Conservation (phyloP, 192 early-diverging fungal species). For the Spizellomyces sp. region DNA sequence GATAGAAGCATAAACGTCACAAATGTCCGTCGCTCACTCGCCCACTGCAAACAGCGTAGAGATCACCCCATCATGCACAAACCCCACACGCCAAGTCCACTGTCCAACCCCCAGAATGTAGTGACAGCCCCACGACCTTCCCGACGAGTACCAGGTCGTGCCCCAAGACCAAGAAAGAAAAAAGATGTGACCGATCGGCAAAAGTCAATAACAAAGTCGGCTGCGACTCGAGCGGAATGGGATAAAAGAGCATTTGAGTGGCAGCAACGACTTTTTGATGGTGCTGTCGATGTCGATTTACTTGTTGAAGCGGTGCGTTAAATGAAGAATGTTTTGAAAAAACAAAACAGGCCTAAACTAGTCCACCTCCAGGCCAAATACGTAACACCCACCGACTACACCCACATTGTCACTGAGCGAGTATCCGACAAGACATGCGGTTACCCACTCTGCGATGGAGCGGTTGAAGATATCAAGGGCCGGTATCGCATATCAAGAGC, state of each 20-base stretch:
- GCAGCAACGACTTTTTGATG: slow-evolving; percentile 52
- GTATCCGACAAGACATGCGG: slow-evolving; percentile 71
- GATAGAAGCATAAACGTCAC: too few relatives aligned
- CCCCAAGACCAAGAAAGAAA: not conserved
- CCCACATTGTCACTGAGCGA: slow-evolving; percentile 75
- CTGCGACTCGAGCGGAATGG: slow-evolving; percentile 24
- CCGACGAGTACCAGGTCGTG: not conserved
- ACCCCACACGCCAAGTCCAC: not conserved
- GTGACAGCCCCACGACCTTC: not conserved
- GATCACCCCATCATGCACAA: not conserved
- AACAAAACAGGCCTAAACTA: not conserved
- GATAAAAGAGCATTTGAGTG: slow-evolving; percentile 44
- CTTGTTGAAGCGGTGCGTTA: slow-evolving; percentile 44
- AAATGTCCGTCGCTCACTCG: not conserved
- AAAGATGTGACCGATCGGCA: not conserved
- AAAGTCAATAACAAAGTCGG: not conserved
- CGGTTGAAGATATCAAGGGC: slow-evolving; percentile 46
- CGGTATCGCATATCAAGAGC: slow-evolving; percentile 69
- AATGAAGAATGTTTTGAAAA: slow-evolving; percentile 7
- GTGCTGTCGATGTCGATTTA: slow-evolving; percentile 32
- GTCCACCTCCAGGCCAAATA: slow-evolving; percentile 52
- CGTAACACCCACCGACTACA: slow-evolving; percentile 67
- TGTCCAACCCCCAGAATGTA: not conserved
- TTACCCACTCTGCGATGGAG: slow-evolving; percentile 76
- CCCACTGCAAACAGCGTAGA: not conserved